A percentile compares a stretch with the other conserved stretches of the same genome.
Evolutionary conservation across 2,329 filamentous ascomycete species (phyloP).

Genomic region (Colletotrichum sp.): DNA sequence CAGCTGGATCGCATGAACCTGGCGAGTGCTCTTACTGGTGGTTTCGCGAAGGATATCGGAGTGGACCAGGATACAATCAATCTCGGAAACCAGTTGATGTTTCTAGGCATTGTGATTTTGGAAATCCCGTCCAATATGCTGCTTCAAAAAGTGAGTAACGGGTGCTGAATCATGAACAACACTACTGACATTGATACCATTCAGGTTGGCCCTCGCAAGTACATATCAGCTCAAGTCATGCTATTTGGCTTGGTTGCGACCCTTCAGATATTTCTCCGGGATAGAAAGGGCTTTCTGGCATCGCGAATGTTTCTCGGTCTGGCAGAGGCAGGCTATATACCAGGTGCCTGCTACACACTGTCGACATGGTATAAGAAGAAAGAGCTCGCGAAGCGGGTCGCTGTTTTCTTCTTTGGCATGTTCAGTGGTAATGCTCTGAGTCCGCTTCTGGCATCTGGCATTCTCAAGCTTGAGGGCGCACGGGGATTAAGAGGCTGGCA

Average conservation of each 20-base stretch:
- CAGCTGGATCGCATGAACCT: conserved; percentile 60
- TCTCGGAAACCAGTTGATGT: conserved; percentile 58
- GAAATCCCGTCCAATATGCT: conserved; percentile 58
- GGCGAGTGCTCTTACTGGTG: conserved; percentile 53
- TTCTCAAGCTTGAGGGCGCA: conserved; percentile 47
- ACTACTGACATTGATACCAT: neutral
- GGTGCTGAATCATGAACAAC: fast-evolving
- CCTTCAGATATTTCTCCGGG: conserved; percentile 45
- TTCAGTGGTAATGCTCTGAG: conserved; percentile 55
- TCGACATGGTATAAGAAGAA: conserved; percentile 55
- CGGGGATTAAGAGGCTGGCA: conserved; percentile 51
- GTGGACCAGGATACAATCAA: conserved; percentile 55
- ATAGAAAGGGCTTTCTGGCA: conserved; percentile 47
- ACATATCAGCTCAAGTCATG: conserved; percentile 54
- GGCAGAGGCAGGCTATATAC: conserved; percentile 56
- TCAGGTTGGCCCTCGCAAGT: conserved; percentile 49
- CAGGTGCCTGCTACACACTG: conserved; percentile 54
- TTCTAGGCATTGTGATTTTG: conserved; percentile 51
- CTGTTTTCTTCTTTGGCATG: conserved; percentile 59
- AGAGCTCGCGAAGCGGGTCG: conserved; percentile 51
- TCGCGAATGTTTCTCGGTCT: conserved; percentile 49
- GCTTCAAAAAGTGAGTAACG: conserved; percentile 32
- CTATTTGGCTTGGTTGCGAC: conserved; percentile 52
- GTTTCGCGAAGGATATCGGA: conserved; percentile 46
- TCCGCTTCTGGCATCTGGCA: conserved; percentile 51